Base-by-base conservation (phyloP, 352 stramenopile species). In the Phytopythium aichiense region DNA sequence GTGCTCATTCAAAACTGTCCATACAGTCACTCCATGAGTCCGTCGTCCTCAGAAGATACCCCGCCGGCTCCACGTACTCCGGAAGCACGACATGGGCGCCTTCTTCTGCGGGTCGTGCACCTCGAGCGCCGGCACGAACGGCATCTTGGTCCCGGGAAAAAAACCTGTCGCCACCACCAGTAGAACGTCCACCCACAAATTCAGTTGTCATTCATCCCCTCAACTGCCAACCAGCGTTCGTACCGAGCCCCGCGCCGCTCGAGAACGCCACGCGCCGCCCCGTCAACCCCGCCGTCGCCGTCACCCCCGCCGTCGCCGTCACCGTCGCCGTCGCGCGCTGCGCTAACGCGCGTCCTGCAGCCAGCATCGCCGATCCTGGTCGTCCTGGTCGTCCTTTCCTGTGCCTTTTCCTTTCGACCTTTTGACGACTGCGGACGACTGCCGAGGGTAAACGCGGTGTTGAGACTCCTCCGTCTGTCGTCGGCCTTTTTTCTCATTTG, bases 81-180 rank as follows among this genome's bases (percentile, higher is more conserved):
- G 91, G 75, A 95, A 98, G 56, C 90, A 93, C 15, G 91, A 91
- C 61, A 93, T 95, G 58, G 89, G 67, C 23, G 81, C 75, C 56
- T 92, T 79, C 42, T 97, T 77, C 38, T 80, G 78, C 2, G 95
- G 91, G 58, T 94, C 86, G 7, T 90, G 76, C 65, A 98, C 94
- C 50, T 95, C 85, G 30, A 98, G 72, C 42, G 87, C 58, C 7
- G 81, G 79, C 16, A 96, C 96, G 38, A 98, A 87, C 35, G 94
- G 95, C 63, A 98, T 90, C 12, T 80, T 72, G 0, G 81, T 86
- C 61, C 84, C 88, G 4, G 90, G 88, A 43, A 95, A 95, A n/a
- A 53, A n/a, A 0, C 20, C 60, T 53, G n/a, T 33, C 53, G 33
- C 13, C 46, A 48, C 4, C n/a, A 33, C 28, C 23, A 22, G 11